phyloP scores from a whole-genome alignment of 306 rosid genomes.

The Trifolium dubium region DNA sequence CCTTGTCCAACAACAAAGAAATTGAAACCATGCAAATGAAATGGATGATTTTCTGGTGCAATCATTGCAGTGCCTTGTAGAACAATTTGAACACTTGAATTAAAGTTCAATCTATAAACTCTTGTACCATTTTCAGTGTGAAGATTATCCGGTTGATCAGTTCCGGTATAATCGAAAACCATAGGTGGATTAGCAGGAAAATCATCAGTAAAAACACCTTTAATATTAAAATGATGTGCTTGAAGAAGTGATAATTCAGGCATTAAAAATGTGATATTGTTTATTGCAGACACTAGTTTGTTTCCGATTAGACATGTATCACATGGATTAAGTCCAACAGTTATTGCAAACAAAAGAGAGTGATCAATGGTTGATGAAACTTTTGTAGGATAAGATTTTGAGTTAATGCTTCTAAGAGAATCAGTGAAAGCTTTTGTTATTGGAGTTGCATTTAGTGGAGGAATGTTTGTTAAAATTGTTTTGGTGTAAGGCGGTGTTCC shows the following conservation, averaged over 20 bases:
- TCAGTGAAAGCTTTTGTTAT: slow-evolving; percentile 46
- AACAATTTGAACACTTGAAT: slow-evolving; percentile 65
- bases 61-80: slow-evolving; percentile 66
- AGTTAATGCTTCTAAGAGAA: slow-evolving; percentile 71
- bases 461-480: slow-evolving; percentile 49
- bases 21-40: slow-evolving; percentile 72
- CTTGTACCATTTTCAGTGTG: slow-evolving; percentile 66
- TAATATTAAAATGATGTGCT: slow-evolving; percentile 64
- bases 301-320: slow-evolving; percentile 49
- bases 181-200: slow-evolving; percentile 67
- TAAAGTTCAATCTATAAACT: slow-evolving; percentile 54
- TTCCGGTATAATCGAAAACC: slow-evolving; percentile 64
- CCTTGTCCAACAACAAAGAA: slow-evolving; percentile 75
- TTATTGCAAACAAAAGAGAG: slow-evolving; percentile 60
- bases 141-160: slow-evolving; percentile 48
- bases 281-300: slow-evolving; percentile 59
- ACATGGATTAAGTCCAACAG: slow-evolving; percentile 65
- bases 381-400: slow-evolving; percentile 61
- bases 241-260: slow-evolving; percentile 69
- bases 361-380: slow-evolving; percentile 61
- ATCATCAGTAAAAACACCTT: slow-evolving; percentile 66
- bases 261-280: slow-evolving; percentile 59
- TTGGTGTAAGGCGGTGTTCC: slow-evolving; percentile 45
- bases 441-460: slow-evolving; percentile 68
- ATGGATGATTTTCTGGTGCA: slow-evolving; percentile 74